A percentile compares a stretch with the other conserved stretches of the same genome.
Evolutionary conservation across 495 filamentous ascomycete genomes (phyloP).

Genomic region (Glutinoglossum americanum): DNA sequence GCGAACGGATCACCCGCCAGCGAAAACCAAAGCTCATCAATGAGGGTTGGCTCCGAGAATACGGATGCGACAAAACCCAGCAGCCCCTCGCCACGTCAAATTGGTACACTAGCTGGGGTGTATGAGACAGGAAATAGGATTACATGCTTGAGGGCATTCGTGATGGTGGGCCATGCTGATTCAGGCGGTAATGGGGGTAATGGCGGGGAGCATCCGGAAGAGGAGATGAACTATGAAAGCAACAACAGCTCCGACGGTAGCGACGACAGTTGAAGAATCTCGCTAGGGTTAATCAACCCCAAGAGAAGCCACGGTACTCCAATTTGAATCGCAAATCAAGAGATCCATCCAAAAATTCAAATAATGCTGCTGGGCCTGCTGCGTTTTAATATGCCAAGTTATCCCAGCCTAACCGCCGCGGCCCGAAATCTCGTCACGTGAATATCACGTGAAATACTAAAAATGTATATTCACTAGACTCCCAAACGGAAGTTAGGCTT

Average conservation of each 20-base stretch:
- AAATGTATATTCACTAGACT: no score
- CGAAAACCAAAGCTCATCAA: slow-evolving; percentile 8
- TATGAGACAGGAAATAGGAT: slow-evolving; percentile 77
- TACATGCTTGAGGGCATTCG: slow-evolving; percentile 69
- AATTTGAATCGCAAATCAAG: no score
- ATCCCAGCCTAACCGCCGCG: no score
- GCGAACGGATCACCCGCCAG: background rate
- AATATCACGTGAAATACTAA: no score
- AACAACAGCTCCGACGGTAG: background rate
- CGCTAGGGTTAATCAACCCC: no score
- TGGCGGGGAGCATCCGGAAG: background rate
- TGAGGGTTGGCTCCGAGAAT: slow-evolving; percentile 5
- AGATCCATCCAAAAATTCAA: no score
- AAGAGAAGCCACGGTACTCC: no score
- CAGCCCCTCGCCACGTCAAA: slow-evolving; percentile 19
- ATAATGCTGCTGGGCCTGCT: no score
- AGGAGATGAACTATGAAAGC: background rate
- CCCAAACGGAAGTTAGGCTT: no score
- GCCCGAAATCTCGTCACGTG: no score
- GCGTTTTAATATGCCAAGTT: no score
- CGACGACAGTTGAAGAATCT: background rate
- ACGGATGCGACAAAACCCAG: slow-evolving; percentile 19
- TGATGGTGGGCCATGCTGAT: slow-evolving; percentile 30
- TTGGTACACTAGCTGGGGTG: slow-evolving; percentile 52
- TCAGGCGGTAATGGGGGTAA: background rate